Evolutionary conservation across 768 basidiomycete species (phyloP).

Genomic region (Russula emetica): DNA sequence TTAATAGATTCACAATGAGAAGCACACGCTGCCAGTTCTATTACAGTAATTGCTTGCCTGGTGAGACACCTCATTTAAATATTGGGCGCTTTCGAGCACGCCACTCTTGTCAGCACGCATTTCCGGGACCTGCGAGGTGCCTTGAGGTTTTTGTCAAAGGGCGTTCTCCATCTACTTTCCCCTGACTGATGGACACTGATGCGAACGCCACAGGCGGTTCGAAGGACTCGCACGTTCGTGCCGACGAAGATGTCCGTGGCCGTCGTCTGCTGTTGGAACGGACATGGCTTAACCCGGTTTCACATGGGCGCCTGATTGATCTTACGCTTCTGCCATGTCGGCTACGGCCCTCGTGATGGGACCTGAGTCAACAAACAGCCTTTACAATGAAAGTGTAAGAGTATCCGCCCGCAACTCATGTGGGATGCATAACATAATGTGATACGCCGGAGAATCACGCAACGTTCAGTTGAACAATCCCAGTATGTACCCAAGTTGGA

Average conservation of each 20-base stretch:
- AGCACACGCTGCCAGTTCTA: conserved; percentile 9
- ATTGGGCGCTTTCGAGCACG: conserved; percentile 10
- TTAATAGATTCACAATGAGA: conserved; percentile 24
- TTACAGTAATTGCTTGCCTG: conserved; percentile 10
- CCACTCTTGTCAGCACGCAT: background rate
- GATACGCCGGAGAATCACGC: background rate
- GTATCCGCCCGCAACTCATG: no score
- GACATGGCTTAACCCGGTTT: conserved; percentile 12
- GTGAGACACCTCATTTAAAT: conserved; percentile 3
- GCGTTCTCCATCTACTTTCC: background rate
- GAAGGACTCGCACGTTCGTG: background rate
- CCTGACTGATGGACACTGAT: conserved; percentile 11
- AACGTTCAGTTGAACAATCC: background rate
- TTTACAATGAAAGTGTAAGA: conserved; percentile 4
- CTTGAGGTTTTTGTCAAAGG: conserved; percentile 2
- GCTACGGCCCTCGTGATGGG: conserved; percentile 22
- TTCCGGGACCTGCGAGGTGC: conserved; percentile 11
- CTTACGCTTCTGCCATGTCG: conserved; percentile 6
- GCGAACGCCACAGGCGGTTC: conserved; percentile 10
- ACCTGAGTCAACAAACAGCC: conserved; percentile 12
- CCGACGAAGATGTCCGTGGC: conserved; percentile 13
- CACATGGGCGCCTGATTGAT: conserved; percentile 24
- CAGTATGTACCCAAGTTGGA: no score
- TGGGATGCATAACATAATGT: background rate
- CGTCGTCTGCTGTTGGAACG: conserved; percentile 17